A percentile compares a stretch with the other conserved stretches of the same genome.
These are phyloP conservation scores for Geotrichum restrictum DNA, from an alignment of 1,139 yeast species.

Conservation along the genomic window DNA sequence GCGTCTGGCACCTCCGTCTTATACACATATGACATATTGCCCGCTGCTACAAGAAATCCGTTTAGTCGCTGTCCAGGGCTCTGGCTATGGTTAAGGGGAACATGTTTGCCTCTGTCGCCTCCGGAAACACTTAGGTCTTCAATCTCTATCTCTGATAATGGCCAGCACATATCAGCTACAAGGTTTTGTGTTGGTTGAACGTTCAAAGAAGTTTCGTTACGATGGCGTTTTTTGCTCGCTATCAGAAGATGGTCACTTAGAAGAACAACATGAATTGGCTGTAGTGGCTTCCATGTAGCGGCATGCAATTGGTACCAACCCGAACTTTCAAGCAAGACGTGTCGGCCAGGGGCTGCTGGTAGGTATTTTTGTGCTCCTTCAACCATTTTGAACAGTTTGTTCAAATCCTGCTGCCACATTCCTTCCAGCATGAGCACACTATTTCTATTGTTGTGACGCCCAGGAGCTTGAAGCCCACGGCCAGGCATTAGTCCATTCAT, in stretches of 20 bases:
- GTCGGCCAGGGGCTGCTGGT: constrained; percentile 76
- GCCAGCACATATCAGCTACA: constrained; percentile 78
- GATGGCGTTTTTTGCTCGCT: constrained; percentile 58
- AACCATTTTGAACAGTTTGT: constrained; percentile 70
- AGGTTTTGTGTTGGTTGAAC: constrained; percentile 39
- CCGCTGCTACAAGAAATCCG: constrained; percentile 37
- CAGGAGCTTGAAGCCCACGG: constrained; percentile 22
- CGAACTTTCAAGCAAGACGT: constrained; percentile 72
- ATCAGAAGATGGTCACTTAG: constrained; percentile 73
- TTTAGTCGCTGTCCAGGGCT: constrained; percentile 44
- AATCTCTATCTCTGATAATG: constrained; percentile 59
- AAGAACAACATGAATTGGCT: constrained; percentile 71
- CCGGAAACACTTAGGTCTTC: constrained; percentile 37
- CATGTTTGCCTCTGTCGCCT: constrained; percentile 14
- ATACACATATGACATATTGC: constrained; percentile 54
- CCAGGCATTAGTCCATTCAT: constrained; percentile 6
- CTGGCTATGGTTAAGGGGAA: constrained; percentile 21
- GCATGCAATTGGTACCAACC: constrained; percentile 86
- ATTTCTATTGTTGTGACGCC: constrained; percentile 50
- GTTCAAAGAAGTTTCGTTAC: constrained; percentile 25
- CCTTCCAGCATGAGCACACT: constrained; percentile 70
- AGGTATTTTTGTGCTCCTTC: constrained; percentile 86
- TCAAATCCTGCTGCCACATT: constrained; percentile 76
- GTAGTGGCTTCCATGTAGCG: constrained; percentile 79
- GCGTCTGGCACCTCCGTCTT: constrained; percentile 63